A percentile compares a stretch with the other conserved stretches of the same genome.
Conservation (phyloP, 2,329 filamentous ascomycete genomes). For the Venturia pyrina region DNA sequence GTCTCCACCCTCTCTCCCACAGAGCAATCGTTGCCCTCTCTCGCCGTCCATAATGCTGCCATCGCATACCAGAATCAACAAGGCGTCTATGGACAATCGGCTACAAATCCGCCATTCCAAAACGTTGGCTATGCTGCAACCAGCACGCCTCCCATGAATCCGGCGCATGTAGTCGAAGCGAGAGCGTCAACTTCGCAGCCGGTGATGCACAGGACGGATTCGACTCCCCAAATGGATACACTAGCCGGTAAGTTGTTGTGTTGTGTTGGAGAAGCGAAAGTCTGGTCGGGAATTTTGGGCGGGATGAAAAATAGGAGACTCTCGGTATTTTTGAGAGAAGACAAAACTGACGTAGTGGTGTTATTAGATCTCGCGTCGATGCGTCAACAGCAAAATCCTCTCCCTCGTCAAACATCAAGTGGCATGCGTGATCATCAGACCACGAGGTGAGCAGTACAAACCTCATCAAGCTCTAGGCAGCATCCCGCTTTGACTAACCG, state of each 20-base stretch:
- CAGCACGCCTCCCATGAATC: conserved; percentile 10
- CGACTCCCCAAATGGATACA: conserved; percentile 38
- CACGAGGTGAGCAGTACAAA: conserved; percentile 3
- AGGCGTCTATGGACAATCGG: background rate
- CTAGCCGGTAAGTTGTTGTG: conserved; percentile 29
- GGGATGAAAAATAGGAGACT: background rate
- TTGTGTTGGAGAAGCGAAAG: background rate
- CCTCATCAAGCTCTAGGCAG: background rate
- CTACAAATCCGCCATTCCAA: conserved; percentile 12
- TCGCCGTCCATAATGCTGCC: conserved; percentile 13
- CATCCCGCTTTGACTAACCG: background rate
- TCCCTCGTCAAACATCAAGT: conserved; percentile 8
- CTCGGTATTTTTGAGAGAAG: background rate
- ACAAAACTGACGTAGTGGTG: background rate
- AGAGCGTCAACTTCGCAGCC: conserved; percentile 18
- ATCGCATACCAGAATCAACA: conserved; percentile 16
- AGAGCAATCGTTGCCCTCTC: conserved; percentile 12
- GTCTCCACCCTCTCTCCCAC: conserved; percentile 25
- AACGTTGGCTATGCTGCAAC: background rate
- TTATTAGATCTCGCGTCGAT: conserved; percentile 35
- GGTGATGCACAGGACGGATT: conserved; percentile 28
- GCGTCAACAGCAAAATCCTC: conserved; percentile 30
- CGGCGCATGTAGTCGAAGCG: conserved; percentile 14
- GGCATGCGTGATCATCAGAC: background rate
- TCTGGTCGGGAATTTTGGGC: background rate